phyloP scores from a whole-genome alignment of 2,329 filamentous ascomycete species.

The Neopestalotiopsis sp. region DNA sequence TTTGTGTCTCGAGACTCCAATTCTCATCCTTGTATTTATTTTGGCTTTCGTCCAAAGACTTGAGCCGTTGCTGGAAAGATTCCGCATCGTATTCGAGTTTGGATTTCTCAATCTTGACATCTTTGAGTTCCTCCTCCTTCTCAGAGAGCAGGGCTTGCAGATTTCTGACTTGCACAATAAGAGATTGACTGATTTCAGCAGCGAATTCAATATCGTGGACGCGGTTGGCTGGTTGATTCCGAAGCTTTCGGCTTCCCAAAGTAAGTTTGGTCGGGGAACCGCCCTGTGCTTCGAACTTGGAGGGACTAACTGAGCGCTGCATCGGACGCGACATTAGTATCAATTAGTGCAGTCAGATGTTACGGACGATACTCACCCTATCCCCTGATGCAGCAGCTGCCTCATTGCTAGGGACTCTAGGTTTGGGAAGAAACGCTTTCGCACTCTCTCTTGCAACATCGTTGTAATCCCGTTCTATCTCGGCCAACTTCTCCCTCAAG shows the following conservation, averaged over 20 bases:
- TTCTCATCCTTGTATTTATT: slow-evolving; percentile 98
- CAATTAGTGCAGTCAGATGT: slow-evolving; percentile 2
- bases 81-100: slow-evolving; percentile 84
- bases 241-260: slow-evolving; percentile 84
- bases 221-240: slow-evolving; percentile 87
- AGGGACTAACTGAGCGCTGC: slow-evolving; percentile 73
- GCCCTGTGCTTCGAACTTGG: slow-evolving; percentile 81
- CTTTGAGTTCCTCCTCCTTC: slow-evolving; percentile 84
- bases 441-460: slow-evolving; percentile 91
- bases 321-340: slow-evolving; percentile 14
- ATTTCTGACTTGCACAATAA: slow-evolving; percentile 92
- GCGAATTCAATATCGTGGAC: slow-evolving; percentile 97
- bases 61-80: slow-evolving; percentile 78
- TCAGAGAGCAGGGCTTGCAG: slow-evolving; percentile 85
- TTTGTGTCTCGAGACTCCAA: slow-evolving; percentile 92
- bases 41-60: slow-evolving; percentile 88
- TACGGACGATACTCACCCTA: slow-evolving; percentile 49
- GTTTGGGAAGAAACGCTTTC: slow-evolving; percentile 85
- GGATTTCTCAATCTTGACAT: slow-evolving; percentile 75
- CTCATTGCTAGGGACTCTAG: slow-evolving; percentile 77
- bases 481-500: slow-evolving; percentile 79
- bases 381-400: slow-evolving; percentile 54
- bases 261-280: slow-evolving; percentile 88
- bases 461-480: slow-evolving; percentile 94
- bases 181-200: slow-evolving; percentile 94